These are phyloP conservation scores for Blastobotrys illinoisensis DNA, from an alignment of 1,139 yeast genomes.

Conservation along the genomic window DNA sequence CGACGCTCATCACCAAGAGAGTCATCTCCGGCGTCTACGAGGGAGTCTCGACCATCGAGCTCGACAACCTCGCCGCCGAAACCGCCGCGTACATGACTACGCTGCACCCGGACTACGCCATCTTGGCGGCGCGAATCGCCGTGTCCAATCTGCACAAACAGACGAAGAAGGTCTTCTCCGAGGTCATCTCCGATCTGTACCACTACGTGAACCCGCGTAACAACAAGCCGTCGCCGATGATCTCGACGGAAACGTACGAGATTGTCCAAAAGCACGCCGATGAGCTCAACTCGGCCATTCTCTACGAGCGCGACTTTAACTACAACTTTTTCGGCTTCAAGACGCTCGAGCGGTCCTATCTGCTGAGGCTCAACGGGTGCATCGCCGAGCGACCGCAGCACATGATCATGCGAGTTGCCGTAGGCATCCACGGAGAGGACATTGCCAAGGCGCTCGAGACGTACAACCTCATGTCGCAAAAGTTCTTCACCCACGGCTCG, in stretches of 20 bases:
- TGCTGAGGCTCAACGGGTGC: slow-evolving; percentile 62
- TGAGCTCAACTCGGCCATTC: slow-evolving; percentile 73
- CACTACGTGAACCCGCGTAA: slow-evolving; percentile 77
- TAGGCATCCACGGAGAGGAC: slow-evolving; percentile 79
- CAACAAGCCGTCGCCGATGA: slow-evolving; percentile 71
- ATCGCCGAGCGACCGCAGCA: slow-evolving; percentile 91
- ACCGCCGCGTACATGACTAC: slow-evolving; percentile 97
- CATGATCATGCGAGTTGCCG: slow-evolving; percentile 81
- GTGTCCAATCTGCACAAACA: slow-evolving; percentile 88
- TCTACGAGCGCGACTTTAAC: slow-evolving; percentile 76
- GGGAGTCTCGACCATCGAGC: slow-evolving; percentile 92
- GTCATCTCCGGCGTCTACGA: slow-evolving; percentile 89
- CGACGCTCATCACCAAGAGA: slow-evolving; percentile 83
- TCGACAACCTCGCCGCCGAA: slow-evolving; percentile 91
- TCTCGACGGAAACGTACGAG: slow-evolving; percentile 63
- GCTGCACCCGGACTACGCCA: slow-evolving; percentile 92
- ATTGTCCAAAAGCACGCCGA: slow-evolving; percentile 60
- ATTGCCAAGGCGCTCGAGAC: slow-evolving; percentile 70
- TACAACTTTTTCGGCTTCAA: slow-evolving; percentile 84
- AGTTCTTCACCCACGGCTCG: slow-evolving; percentile 83
- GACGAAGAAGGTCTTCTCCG: slow-evolving; percentile 83
- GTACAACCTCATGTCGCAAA: slow-evolving; percentile 76
- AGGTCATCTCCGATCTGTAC: slow-evolving; percentile 66
- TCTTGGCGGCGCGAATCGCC: slow-evolving; percentile 91
- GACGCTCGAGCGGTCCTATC: slow-evolving; percentile 78